Base-by-base conservation (phyloP, 176 grass and related monocot genomes). In the Cymbopogon citratus region DNA sequence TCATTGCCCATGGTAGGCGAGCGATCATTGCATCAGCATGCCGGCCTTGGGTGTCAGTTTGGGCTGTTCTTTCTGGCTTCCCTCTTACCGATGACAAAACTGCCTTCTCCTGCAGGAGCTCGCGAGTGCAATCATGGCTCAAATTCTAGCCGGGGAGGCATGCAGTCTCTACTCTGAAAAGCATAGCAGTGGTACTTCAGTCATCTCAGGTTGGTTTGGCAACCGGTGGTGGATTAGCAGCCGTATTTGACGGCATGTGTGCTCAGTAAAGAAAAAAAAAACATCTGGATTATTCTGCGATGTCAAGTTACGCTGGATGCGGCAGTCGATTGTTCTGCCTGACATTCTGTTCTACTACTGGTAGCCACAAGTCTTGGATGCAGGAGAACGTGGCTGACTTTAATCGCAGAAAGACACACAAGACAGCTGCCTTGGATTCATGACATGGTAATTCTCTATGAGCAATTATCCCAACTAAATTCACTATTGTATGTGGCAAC, bases 81-180 rank as follows among this genome's bases (percentile, higher is more conserved):
- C 0, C 36, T 76, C 70, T 41, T 77, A 71, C 45, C 72, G 72
- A 77, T 54, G 79, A 77, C 79, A 87, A 87, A 70, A 71, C 80
- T 43, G 79, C 18, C 13, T 7, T 74, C 44, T 7, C 73, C 48
- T 41, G 79, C 64, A 44, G 43, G 4, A 48, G 45, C 79, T 64
- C 49, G 73, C 86, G 74, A 77, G 12, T 44, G 80, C 80, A 27
- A 21, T 26, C 29, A 85, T 85, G 80, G 36, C 51, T 56, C 2
- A 66, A 36, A 12, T 27, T 3, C 18, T 18, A 48, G 2, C 6
- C 23, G 1, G 59, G 59, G 59, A 16, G 21, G 36, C 36, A 24
- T 68, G 10, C 46, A 39, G 70, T 19, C 59, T 49, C 39, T 46
- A 5, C 67, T 44, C 81, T 68, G 12, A 69, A 76, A 76, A 76